phyloP scores from a whole-genome alignment of 352 stramenopile genomes.

The Globisporangium splendens region DNA sequence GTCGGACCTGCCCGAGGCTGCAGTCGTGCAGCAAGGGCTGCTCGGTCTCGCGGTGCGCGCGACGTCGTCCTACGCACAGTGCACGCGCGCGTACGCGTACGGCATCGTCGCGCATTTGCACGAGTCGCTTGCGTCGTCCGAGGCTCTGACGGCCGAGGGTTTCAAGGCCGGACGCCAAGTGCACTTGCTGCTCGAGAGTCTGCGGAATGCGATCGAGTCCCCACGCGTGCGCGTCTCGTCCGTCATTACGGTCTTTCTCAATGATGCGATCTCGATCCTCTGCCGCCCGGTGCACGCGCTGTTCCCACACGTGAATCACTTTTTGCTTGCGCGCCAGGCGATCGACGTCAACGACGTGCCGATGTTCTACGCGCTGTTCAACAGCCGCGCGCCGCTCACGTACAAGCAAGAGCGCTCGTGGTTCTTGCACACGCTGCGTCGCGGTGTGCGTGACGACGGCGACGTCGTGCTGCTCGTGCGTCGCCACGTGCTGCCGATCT shows the following conservation, averaged over 20 bases:
- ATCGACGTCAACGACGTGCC: conserved; percentile 80
- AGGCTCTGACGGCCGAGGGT: conserved; percentile 25
- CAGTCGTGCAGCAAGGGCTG: conserved; percentile 68
- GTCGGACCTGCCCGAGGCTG: conserved; percentile 50
- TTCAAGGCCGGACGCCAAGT: conserved; percentile 78
- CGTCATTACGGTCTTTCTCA: conserved; percentile 80
- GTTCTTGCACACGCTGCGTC: conserved; percentile 73
- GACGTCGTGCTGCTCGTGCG: conserved; percentile 71
- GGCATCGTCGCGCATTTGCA: conserved; percentile 75
- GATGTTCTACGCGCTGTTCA: conserved; percentile 89
- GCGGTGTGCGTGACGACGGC: conserved; percentile 56
- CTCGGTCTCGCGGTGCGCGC: conserved; percentile 66
- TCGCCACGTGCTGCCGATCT: conserved; percentile 75
- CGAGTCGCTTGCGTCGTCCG: conserved; percentile 51
- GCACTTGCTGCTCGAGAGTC: conserved; percentile 73
- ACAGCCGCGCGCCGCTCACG: conserved; percentile 61
- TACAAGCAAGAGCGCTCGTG: conserved; percentile 83
- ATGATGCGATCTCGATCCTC: conserved; percentile 70
- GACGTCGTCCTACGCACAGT: conserved; percentile 55
- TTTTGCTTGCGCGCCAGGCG: conserved; percentile 71
- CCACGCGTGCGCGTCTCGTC: conserved; percentile 62
- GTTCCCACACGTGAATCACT: conserved; percentile 82
- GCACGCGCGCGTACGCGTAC: conserved; percentile 62
- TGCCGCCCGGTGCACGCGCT: conserved; percentile 62
- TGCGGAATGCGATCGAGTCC: conserved; percentile 57